These are phyloP conservation scores for Triadica sebifera DNA, from an alignment of 345 rosid genomes.

Conservation along the genomic window DNA sequence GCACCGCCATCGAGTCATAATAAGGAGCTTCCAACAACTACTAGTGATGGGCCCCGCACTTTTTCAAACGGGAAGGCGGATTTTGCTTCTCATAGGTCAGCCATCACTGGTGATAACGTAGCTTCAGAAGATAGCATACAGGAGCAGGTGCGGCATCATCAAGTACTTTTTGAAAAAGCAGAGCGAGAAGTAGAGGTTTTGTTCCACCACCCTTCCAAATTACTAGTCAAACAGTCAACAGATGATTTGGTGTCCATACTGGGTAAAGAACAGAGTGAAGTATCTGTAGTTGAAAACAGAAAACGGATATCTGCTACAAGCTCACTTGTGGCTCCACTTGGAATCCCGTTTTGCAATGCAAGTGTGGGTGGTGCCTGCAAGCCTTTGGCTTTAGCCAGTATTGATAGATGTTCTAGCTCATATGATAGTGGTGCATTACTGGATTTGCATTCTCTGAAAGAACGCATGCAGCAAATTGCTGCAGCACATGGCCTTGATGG, in stretches of 20 bases:
- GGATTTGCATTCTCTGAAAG: conserved; percentile 33
- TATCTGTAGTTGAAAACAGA: conserved; percentile 17
- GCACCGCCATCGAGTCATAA: conserved; percentile 26
- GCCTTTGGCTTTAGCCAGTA: conserved; percentile 15
- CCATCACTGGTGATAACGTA: conserved; percentile 10
- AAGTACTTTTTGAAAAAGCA: conserved; percentile 23
- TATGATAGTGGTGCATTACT: conserved; percentile 36
- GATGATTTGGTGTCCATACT: conserved; percentile 24
- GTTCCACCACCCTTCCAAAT: conserved; percentile 13
- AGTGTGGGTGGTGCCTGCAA: conserved; percentile 30
- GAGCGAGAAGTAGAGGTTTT: conserved; percentile 18
- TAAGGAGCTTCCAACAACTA: conserved; percentile 16
- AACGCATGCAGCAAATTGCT: conserved; percentile 43
- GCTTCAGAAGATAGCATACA: conserved; percentile 18
- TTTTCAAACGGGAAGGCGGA: conserved; percentile 35
- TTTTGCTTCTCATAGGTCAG: conserved; percentile 19
- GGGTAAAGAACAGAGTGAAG: conserved; percentile 20
- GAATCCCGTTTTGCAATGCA: conserved; percentile 35
- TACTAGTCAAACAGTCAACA: conserved; percentile 3
- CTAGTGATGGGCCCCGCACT: conserved; percentile 9
- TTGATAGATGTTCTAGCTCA: conserved; percentile 20
- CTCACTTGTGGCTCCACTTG: conserved; percentile 39
- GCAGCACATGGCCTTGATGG: conserved; percentile 41
- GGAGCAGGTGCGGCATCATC: conserved; percentile 35
- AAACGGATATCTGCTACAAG: conserved; percentile 24